phyloP scores from a whole-genome alignment of 2,329 filamentous ascomycete genomes.

The Dactylonectria estremocensis region DNA sequence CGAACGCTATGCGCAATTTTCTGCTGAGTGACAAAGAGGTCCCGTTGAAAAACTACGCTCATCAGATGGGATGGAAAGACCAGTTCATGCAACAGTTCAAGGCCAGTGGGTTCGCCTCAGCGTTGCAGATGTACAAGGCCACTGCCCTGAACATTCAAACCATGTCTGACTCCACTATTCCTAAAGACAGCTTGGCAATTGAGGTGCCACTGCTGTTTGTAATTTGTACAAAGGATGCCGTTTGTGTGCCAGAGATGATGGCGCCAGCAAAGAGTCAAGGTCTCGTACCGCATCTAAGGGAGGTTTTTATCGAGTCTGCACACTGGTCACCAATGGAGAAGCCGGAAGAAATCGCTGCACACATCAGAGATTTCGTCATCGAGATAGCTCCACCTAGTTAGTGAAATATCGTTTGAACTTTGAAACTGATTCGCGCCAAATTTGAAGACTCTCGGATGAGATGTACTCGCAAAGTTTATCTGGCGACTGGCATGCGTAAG shows the following conservation, averaged over 20 bases:
- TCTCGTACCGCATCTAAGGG: conserved; percentile 28
- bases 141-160: conserved; percentile 27
- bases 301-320: conserved; percentile 20
- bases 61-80: conserved; percentile 15
- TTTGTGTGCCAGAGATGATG: conserved; percentile 30
- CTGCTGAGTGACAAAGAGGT: conserved; percentile 25
- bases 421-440: too few species aligned
- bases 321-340: conserved; percentile 36
- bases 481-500: too few species aligned
- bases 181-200: conserved; percentile 9
- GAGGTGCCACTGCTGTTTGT: conserved; percentile 24
- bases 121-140: conserved; percentile 30
- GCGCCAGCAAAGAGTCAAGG: conserved; percentile 21
- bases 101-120: conserved; percentile 16
- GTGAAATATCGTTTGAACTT: neutral
- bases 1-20: conserved; percentile 31
- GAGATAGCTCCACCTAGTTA: neutral
- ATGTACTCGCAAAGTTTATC: too few species aligned
- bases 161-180: conserved; percentile 14
- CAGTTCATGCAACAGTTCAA: conserved; percentile 24
- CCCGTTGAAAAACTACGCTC: conserved; percentile 17
- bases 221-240: conserved; percentile 16
- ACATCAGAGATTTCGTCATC: conserved; percentile 18
- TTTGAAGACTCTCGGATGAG: too few species aligned
- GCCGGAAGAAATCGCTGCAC: conserved; percentile 24